Base-by-base conservation (phyloP, 768 basidiomycete species). In the Trichaptum fuscoviolaceum region DNA sequence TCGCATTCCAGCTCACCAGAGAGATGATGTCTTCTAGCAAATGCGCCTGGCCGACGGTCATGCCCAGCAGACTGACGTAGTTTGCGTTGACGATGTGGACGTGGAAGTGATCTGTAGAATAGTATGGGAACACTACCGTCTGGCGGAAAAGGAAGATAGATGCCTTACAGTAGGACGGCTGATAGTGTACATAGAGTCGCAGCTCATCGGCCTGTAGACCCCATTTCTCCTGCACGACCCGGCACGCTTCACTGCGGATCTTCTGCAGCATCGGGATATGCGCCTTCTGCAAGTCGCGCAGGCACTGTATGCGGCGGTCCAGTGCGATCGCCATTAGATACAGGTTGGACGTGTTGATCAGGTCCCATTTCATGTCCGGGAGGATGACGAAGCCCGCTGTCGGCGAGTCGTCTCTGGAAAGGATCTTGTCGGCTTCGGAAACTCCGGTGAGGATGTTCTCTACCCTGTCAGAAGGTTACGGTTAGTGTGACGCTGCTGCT, bases 301-400 rank as follows among this genome's bases (percentile, higher is more conserved):
- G 76, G 58, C 88, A 90, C 30, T 82, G 82, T 24, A 99, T 85
- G 4, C 78, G 72, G 0, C 82, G 74, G 65, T 89, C 85, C 35
- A 85, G 83, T 0, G 83, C 85, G 66, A 99, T 83, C 0, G 91
- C 93, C 52, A 95, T 80, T 66, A 99, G 87, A 75, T 99, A 99
- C 64, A 99, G 81, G 1, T 92, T 85, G 0, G 85, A 77, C n/a
- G 91, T 69, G 0, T 87, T 91, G 25, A 80, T 84, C 30, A 87
- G 82, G 74, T 99, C 95, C 96, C 96, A 99, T 79, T 98, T 99
- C 87, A 97, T 91, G 77, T 99, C 96, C 0, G 96, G 96, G 0
- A 97, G 77, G 65, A 99, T 87, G 52, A 96, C 70, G 72, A 91
- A 97, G 34, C 84, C 85, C 2, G 67, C 69, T 6, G 83, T 80